Percentiles rank a stretch among this genome's conserved stretches.
Conservation (phyloP, 495 filamentous ascomycete species). For the Daldinia vernicosa region DNA sequence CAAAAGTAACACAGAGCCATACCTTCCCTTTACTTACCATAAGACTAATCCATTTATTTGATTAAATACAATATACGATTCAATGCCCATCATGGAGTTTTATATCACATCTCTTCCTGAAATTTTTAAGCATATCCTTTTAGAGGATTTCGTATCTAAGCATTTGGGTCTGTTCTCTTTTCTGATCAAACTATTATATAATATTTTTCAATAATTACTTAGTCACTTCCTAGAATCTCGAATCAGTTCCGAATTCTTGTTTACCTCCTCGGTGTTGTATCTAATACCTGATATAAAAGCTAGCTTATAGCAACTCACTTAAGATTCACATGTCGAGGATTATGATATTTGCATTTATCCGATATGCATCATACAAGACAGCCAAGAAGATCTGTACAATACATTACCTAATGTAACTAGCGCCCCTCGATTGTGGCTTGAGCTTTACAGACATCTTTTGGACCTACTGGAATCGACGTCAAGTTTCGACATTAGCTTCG, state of each 20-base stretch:
- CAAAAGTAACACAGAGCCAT: not conserved
- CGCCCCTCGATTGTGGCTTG: constrained; percentile 23
- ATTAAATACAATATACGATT: not conserved
- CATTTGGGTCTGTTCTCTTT: not conserved
- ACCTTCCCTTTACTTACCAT: not conserved
- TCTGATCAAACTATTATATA: not conserved
- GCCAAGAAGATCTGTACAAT: not conserved
- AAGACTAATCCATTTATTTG: not conserved
- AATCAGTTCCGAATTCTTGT: not conserved
- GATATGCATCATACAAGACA: not conserved
- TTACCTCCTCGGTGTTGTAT: not conserved
- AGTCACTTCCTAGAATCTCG: not conserved
- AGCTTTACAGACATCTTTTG: constrained; percentile 29
- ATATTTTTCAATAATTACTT: not conserved
- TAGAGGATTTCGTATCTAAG: not conserved
- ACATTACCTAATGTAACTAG: not conserved
- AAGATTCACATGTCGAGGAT: not conserved
- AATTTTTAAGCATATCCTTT: not conserved
- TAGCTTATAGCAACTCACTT: not conserved
- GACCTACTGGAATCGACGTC: constrained; percentile 30
- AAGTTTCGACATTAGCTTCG: constrained; percentile 33
- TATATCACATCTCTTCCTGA: not conserved
- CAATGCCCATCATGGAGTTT: not conserved
- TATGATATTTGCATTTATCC: not conserved
- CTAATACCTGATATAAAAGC: not conserved